A percentile compares a stretch with the other conserved stretches of the same genome.
phyloP scores from a whole-genome alignment of 2,329 filamentous ascomycete genomes.

The Claviceps sp. region DNA sequence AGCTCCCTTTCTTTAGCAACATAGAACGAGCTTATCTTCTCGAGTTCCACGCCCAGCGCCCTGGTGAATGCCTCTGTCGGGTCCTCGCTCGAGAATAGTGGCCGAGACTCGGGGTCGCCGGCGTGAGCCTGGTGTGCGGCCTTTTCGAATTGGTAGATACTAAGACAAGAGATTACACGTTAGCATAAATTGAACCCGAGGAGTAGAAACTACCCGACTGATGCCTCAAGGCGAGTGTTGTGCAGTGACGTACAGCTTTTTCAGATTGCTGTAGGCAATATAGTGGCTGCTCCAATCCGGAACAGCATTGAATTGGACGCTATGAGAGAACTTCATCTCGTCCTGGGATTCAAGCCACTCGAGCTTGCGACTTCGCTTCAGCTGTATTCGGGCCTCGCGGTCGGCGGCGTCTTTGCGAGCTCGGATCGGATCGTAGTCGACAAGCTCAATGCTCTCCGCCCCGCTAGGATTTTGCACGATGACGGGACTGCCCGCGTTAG shows the following conservation, averaged over 20 bases:
- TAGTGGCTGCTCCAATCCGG: slow-evolving; percentile 99
- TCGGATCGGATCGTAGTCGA: slow-evolving; percentile 23
- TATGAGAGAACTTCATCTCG: slow-evolving; percentile 99
- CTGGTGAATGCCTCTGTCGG: slow-evolving; percentile 71
- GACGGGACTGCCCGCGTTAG: slow-evolving; percentile 2
- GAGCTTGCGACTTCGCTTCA: slow-evolving; percentile 49
- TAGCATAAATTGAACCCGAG: background rate
- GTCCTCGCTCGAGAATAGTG: slow-evolving; percentile 61
- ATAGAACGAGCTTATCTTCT: slow-evolving; percentile 91
- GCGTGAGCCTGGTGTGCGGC: slow-evolving; percentile 50
- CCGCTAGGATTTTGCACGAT: slow-evolving; percentile 1
- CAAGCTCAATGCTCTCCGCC: slow-evolving; percentile 26
- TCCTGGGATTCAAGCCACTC: slow-evolving; percentile 57
- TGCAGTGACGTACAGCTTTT: slow-evolving; percentile 68
- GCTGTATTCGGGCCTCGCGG: slow-evolving; percentile 20
- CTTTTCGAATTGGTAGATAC: slow-evolving; percentile 93
- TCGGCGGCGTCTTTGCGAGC: slow-evolving; percentile 17
- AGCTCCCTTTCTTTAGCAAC: slow-evolving; percentile 80
- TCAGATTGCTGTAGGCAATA: slow-evolving; percentile 95
- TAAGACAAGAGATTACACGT: slow-evolving; percentile 21
- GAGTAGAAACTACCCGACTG: background rate
- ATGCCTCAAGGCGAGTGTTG: background rate
- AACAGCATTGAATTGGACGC: slow-evolving; percentile 97
- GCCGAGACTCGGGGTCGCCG: slow-evolving; percentile 70
- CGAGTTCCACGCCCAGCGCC: slow-evolving; percentile 75